phyloP scores from a whole-genome alignment of 371 early-diverging fungal genomes.

The Furculomyces boomerangus region DNA sequence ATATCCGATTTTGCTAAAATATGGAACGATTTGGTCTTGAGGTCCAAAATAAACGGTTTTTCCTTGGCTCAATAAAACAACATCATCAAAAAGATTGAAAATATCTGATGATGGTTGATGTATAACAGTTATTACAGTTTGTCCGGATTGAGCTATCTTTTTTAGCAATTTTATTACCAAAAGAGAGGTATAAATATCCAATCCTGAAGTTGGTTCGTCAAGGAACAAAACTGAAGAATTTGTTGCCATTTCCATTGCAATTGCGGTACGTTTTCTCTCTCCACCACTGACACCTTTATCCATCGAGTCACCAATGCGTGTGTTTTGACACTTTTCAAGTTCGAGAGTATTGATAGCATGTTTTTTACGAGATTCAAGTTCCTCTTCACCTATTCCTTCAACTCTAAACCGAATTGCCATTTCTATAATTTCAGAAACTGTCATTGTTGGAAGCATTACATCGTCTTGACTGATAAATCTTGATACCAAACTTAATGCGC shows the following conservation, averaged over 20 bases:
- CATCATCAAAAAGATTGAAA: conserved; percentile 36
- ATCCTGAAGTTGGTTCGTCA: conserved; percentile 89
- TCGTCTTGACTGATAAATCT: conserved; percentile 82
- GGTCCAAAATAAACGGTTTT: conserved; percentile 34
- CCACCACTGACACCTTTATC: conserved; percentile 70
- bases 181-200: conserved; percentile 58
- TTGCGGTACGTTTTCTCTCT: conserved; percentile 65
- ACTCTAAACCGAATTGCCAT: conserved; percentile 65
- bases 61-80: conserved; percentile 38
- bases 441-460: conserved; percentile 59
- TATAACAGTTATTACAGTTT: conserved; percentile 44
- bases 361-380: conserved; percentile 34
- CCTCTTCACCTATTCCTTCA: conserved; percentile 21
- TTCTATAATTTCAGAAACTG: conserved; percentile 60
- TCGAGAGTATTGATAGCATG: conserved; percentile 61
- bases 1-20: conserved; percentile 29
- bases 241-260: conserved; percentile 75
- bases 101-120: conserved; percentile 46
- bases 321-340: conserved; percentile 55
- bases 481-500: conserved; percentile 37
- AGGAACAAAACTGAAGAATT: conserved; percentile 77
- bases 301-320: conserved; percentile 57
- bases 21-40: conserved; percentile 23
- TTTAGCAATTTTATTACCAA: conserved; percentile 36
- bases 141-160: conserved; percentile 34